A percentile compares a stretch with the other conserved stretches of the same genome.
Evolutionary conservation across 441 rosid genomes (phyloP).

Genomic region (Isatis lusitanica): DNA sequence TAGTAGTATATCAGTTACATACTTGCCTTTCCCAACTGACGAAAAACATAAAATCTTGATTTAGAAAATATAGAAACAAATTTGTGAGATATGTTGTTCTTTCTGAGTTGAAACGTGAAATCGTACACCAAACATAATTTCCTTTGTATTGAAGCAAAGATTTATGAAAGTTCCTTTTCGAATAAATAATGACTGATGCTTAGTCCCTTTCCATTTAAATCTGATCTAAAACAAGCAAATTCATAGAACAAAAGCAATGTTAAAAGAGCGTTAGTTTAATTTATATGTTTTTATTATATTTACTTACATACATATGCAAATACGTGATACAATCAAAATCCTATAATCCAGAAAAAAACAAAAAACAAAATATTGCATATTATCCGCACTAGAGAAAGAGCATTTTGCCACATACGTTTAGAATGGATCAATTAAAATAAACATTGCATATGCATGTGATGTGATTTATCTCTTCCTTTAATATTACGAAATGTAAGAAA

Average conservation of each 20-base stretch:
- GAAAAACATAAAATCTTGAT: neutral
- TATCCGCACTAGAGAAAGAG: neutral
- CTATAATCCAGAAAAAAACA: neutral
- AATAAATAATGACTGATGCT: neutral
- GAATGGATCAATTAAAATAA: neutral
- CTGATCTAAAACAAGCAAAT: neutral
- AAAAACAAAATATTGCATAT: neutral
- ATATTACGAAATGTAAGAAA: slow-evolving; percentile 2
- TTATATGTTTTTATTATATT: neutral
- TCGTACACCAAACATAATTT: slow-evolving; percentile 14
- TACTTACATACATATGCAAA: neutral
- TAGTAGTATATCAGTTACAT: neutral
- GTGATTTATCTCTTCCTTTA: neutral
- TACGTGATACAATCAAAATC: neutral
- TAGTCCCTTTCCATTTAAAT: slow-evolving; percentile 22
- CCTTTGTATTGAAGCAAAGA: slow-evolving; percentile 35
- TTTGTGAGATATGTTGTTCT: neutral
- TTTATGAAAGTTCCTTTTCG: neutral
- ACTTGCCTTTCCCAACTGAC: neutral
- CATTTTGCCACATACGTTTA: slow-evolving; percentile 1
- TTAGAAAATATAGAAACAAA: neutral
- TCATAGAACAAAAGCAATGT: slow-evolving; percentile 2
- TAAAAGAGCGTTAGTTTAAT: neutral
- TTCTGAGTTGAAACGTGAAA: slow-evolving; percentile 21
- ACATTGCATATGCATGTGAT: slow-evolving; percentile 8